Percentiles rank a stretch among this genome's conserved stretches.
Evolutionary conservation across 2,329 filamentous ascomycete species (phyloP).

Genomic region (Sphaerostilbella broomeana): DNA sequence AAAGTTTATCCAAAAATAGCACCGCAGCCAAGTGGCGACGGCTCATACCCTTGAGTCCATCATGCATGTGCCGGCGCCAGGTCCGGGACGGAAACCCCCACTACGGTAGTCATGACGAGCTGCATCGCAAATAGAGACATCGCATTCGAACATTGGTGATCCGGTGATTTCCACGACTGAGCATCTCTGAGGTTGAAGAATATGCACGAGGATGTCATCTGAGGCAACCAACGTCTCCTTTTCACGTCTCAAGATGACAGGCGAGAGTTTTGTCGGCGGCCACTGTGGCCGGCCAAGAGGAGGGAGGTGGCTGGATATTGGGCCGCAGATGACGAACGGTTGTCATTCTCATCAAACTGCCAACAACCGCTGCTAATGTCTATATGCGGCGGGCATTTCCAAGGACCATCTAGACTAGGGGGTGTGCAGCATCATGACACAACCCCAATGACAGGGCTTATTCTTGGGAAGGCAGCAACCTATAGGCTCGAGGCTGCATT

Average conservation of each 20-base stretch:
- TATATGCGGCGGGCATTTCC: too few relatives aligned
- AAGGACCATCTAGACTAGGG: too few relatives aligned
- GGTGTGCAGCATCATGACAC: too few relatives aligned
- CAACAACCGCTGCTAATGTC: neutral
- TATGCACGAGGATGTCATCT: constrained; percentile 4
- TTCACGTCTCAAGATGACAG: neutral
- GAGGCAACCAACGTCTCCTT: constrained; percentile 5
- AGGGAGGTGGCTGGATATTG: constrained; percentile 5
- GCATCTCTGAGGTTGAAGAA: too few relatives aligned
- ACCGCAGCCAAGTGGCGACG: neutral
- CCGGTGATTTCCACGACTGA: too few relatives aligned
- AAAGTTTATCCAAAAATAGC: neutral
- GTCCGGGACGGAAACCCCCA: too few relatives aligned
- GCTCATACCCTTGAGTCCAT: neutral
- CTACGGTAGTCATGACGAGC: neutral
- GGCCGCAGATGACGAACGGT: constrained; percentile 11
- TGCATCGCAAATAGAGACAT: too few relatives aligned
- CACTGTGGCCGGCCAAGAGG: constrained; percentile 1
- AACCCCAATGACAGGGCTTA: too few relatives aligned
- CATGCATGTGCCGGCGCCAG: neutral
- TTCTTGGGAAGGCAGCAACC: too few relatives aligned
- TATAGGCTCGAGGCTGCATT: too few relatives aligned
- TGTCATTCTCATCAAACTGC: too few relatives aligned
- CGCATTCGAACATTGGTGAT: too few relatives aligned
- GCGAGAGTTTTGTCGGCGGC: neutral